Conservation (phyloP, 129 eudicot species). For the Lonicera japonica region DNA sequence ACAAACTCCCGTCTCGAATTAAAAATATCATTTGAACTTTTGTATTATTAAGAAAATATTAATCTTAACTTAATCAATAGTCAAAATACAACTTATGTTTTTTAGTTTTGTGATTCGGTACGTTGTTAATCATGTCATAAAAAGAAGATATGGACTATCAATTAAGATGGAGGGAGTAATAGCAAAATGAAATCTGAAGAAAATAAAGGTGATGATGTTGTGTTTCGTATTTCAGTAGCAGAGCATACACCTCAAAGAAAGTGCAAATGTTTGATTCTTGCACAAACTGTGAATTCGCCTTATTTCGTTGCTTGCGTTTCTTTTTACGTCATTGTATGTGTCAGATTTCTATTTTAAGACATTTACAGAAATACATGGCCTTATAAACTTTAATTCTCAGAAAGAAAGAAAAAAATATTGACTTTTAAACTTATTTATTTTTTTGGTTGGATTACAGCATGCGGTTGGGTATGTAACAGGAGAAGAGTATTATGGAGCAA, state of each 20-base stretch:
- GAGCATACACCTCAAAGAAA: neutral
- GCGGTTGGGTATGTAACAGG: slow-evolving; percentile 95
- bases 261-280: neutral
- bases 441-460: slow-evolving; percentile 45
- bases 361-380: slow-evolving; percentile 15
- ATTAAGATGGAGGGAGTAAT: too few relatives aligned
- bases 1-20: neutral
- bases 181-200: too few relatives aligned
- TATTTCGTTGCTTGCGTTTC: neutral
- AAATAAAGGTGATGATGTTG: too few relatives aligned
- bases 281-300: neutral
- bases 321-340: neutral
- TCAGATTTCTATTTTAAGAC: slow-evolving; percentile 15
- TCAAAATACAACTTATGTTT: too few relatives aligned
- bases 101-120: too few relatives aligned
- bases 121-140: too few relatives aligned
- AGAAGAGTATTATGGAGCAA: slow-evolving; percentile 87
- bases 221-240: neutral
- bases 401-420: neutral
- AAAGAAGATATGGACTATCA: too few relatives aligned
- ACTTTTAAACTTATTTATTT: neutral
- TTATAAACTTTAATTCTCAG: neutral
- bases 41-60: too few relatives aligned
- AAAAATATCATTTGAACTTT: too few relatives aligned
- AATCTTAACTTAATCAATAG: neutral